Base-by-base conservation (phyloP, 768 basidiomycete genomes). In the Lentinula raphanica region DNA sequence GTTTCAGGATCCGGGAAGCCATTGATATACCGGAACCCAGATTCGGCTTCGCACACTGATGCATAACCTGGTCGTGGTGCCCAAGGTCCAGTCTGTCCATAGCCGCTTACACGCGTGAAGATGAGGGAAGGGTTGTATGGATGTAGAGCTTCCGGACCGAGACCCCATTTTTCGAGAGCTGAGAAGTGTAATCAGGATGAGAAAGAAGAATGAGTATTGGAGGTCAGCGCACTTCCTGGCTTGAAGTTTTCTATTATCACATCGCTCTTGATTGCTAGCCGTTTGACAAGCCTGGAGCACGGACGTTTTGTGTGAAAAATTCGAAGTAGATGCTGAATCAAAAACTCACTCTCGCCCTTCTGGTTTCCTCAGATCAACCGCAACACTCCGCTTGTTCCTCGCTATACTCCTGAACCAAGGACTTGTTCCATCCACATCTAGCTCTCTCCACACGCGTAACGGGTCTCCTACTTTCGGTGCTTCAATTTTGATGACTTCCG, bases 101-200 rank as follows among this genome's bases (percentile, higher is more conserved):
- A 89, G 7, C 87, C 87, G 61, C 85, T 86, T 21, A 89, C 84
- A 61, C 94, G 92, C 6, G 94, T 96, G 67, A 92, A 94, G 64
- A 98, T 91, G 58, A 98, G 79, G 54, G 85, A 86, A 0, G 92
- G 89, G 64, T 96, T 95, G 60, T 85, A 82, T n/a, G 83, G 84
- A 21, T 80, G 82, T 3, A 88, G 66, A 55, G 77, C 76, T 11
- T 70, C 70, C 2, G 86, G 86, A 5, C 84, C 85, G 35, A 88
- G 72, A 1, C 74, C 74, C 86, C 87, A 88, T 69, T 83, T 86
- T 64, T 88, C 86, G 8, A 89, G 75, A 1, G 86, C 87, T 88
- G 62, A 42, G 12, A 9, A 28, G 39, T 46, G 38, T 31, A 23
- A 29, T 61, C 21, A 40, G 15, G 15, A 32, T 5, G 36, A n/a